Conservation (phyloP, 2,329 filamentous ascomycete species). For the Alternaria tenuissima region DNA sequence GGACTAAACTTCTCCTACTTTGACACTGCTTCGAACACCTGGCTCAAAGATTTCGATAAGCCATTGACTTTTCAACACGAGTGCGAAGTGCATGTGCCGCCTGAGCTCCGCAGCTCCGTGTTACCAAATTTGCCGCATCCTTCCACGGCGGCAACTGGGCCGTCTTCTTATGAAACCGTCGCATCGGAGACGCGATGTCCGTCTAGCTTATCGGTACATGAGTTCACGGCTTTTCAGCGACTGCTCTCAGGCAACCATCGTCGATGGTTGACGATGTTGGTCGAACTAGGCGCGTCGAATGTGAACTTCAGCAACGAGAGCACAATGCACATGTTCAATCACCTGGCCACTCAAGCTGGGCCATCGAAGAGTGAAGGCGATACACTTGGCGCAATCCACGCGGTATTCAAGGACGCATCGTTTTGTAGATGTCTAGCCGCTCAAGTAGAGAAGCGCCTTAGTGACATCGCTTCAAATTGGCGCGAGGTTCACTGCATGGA, state of each 20-base stretch:
- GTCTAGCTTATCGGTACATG: constrained; percentile 55
- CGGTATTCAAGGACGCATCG: constrained; percentile 55
- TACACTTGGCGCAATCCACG: constrained; percentile 58
- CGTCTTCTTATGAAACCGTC: constrained; percentile 62
- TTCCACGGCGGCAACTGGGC: constrained; percentile 36
- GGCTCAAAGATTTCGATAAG: constrained; percentile 46
- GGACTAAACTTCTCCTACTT: constrained; percentile 58
- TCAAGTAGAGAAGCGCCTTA: constrained; percentile 57
- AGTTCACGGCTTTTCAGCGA: constrained; percentile 61
- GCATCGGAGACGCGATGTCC: constrained; percentile 60
- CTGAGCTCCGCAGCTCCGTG: neutral
- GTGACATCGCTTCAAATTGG: constrained; percentile 62
- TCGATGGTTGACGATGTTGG: constrained; percentile 58
- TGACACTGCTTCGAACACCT: constrained; percentile 51
- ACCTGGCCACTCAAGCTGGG: constrained; percentile 64
- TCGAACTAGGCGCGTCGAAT: constrained; percentile 60
- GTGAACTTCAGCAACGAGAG: constrained; percentile 66
- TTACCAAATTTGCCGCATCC: constrained; percentile 20
- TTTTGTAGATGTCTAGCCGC: constrained; percentile 61
- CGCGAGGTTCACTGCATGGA: constrained; percentile 54
- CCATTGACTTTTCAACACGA: constrained; percentile 51
- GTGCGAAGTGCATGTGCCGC: constrained; percentile 10
- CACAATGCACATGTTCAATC: constrained; percentile 58
- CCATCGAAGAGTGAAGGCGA: constrained; percentile 48
- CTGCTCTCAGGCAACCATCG: constrained; percentile 55